phyloP scores from a whole-genome alignment of 345 rosid genomes.

The Eucalyptus victrix region DNA sequence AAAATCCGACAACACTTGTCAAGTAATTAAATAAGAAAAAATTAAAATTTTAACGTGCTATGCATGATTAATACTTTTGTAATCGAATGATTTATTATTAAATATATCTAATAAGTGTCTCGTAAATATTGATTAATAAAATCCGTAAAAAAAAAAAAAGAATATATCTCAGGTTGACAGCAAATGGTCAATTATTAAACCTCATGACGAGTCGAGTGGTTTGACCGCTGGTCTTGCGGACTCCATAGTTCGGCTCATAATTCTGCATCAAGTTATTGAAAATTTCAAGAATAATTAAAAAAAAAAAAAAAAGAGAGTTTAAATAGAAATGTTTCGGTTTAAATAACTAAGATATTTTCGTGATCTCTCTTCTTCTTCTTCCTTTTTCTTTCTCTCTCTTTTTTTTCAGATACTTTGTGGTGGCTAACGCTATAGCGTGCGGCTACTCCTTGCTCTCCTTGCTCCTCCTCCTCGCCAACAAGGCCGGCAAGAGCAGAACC shows the following conservation, averaged over 20 bases:
- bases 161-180: background rate
- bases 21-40: too few species aligned
- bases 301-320: too few species aligned
- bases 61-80: background rate
- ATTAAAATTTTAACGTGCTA: background rate
- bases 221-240: too few species aligned
- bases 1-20: too few species aligned
- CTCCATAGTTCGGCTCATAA: too few species aligned
- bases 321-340: background rate
- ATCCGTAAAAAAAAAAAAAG: background rate
- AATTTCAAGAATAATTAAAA: background rate
- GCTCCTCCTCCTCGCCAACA: conserved; percentile 1
- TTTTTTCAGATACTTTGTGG: conserved; percentile 36
- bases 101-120: background rate
- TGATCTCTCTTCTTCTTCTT: background rate
- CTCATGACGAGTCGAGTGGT: background rate
- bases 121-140: background rate
- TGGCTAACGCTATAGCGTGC: conserved; percentile 44
- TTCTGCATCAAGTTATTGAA: background rate
- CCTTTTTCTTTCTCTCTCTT: too few species aligned
- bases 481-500: background rate
- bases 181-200: background rate
- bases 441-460: conserved; percentile 37
- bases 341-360: background rate
- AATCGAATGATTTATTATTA: background rate